Evolutionary conservation across 805 yeast genomes (phyloP).

Genomic region (Maudiozyma bulderi): DNA sequence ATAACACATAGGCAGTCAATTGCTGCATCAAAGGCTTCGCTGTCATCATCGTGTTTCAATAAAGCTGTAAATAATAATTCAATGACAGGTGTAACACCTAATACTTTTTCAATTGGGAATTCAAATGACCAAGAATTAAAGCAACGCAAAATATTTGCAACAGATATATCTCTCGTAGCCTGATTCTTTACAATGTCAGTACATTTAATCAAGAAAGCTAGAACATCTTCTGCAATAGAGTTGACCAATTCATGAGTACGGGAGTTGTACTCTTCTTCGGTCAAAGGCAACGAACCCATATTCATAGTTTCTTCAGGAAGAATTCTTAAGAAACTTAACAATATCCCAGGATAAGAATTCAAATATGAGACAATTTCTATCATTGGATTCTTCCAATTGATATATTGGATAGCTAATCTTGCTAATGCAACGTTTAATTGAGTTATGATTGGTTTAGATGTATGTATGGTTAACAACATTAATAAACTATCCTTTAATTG

Average conservation of each 20-base stretch:
- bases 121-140: constrained; percentile 88
- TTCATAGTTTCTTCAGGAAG: constrained; percentile 87
- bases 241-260: constrained; percentile 58
- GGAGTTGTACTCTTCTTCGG: constrained; percentile 66
- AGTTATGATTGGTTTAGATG: constrained; percentile 56
- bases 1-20: constrained; percentile 80
- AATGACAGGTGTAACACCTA: constrained; percentile 55
- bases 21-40: constrained; percentile 68
- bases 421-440: constrained; percentile 79
- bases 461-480: constrained; percentile 37
- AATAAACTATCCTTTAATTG: constrained; percentile 64
- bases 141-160: constrained; percentile 51
- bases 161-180: constrained; percentile 15
- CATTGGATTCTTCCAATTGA: constrained; percentile 64
- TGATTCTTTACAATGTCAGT: constrained; percentile 9
- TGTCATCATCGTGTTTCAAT: constrained; percentile 30
- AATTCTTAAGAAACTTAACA: constrained; percentile 74
- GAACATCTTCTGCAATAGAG: constrained; percentile 57
- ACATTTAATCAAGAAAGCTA: constrained; percentile 50
- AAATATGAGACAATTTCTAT: constrained; percentile 48
- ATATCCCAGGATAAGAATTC: constrained; percentile 33
- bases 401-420: constrained; percentile 67
- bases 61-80: constrained; percentile 58
- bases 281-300: constrained; percentile 63
- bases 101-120: constrained; percentile 61